A percentile compares a stretch with the other conserved stretches of the same genome.
phyloP scores from a whole-genome alignment of 176 grass and related monocot genomes.

The Phyllostachys edulis region DNA sequence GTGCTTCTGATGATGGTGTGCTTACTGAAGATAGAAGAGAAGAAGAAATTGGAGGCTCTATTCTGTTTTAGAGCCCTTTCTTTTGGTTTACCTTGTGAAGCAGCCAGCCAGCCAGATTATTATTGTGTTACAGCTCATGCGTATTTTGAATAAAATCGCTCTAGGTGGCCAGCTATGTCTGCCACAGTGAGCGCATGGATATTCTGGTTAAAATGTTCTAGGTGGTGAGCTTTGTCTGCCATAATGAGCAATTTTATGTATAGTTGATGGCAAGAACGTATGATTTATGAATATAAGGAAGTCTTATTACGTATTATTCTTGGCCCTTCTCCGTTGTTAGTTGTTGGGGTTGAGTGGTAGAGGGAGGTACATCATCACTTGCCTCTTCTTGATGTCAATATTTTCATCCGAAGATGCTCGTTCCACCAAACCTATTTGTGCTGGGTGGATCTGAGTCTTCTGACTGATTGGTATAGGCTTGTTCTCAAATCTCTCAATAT shows the following conservation, averaged over 20 bases:
- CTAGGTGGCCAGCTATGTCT: constrained; percentile 42
- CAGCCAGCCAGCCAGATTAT: constrained; percentile 40
- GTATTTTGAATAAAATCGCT: constrained; percentile 18
- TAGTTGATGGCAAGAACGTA: neutral
- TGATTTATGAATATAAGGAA: neutral
- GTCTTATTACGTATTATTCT: neutral
- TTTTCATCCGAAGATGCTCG: neutral
- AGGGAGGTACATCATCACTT: too few relatives aligned
- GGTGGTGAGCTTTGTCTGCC: constrained; percentile 36
- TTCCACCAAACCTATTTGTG: neutral
- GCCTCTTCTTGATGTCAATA: neutral
- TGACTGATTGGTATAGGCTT: neutral
- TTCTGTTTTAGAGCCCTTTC: neutral
- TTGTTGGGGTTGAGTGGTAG: neutral
- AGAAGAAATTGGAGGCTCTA: neutral
- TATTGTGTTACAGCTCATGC: neutral
- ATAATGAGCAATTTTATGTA: constrained; percentile 13
- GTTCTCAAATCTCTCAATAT: neutral
- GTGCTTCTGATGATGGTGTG: neutral
- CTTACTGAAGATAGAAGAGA: neutral
- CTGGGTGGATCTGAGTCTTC: neutral
- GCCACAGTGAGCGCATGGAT: constrained; percentile 12
- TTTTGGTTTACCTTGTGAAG: constrained; percentile 17
- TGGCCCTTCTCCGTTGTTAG: neutral
- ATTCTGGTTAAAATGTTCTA: constrained; percentile 25